Evolutionary conservation across 768 basidiomycete genomes (phyloP).

Genomic region (Termitomyces sp.): DNA sequence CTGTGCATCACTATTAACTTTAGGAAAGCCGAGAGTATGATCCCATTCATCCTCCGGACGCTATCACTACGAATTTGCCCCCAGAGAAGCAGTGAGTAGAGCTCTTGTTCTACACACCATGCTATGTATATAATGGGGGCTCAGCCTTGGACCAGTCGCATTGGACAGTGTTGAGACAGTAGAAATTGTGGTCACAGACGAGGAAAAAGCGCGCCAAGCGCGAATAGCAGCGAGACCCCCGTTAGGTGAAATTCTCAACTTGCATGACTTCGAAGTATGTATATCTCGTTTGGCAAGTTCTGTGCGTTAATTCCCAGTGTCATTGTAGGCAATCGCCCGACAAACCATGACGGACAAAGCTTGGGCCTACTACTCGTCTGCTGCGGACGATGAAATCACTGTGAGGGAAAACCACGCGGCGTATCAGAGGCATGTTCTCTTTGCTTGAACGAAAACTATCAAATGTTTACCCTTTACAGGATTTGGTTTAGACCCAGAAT

Average conservation of each 20-base stretch:
- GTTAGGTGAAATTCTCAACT: conserved; percentile 73
- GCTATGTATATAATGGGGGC: not conserved
- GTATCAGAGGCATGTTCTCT: conserved; percentile 64
- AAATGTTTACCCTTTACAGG: conserved; percentile 20
- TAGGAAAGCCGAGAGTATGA: conserved; percentile 66
- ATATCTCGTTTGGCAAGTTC: not conserved
- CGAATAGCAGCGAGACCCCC: conserved; percentile 61
- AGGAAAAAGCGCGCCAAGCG: conserved; percentile 63
- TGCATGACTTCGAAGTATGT: conserved; percentile 90
- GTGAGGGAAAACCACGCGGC: conserved; percentile 85
- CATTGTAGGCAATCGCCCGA: conserved; percentile 70
- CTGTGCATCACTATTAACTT: not conserved
- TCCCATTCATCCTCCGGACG: conserved; percentile 84
- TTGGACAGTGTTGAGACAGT: conserved; percentile 59
- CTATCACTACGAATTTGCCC: conserved; percentile 69
- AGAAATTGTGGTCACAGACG: conserved; percentile 57
- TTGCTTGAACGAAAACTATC: not conserved
- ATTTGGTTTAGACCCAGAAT: conserved; percentile 91
- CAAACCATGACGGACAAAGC: conserved; percentile 79
- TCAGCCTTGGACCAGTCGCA: conserved; percentile 68
- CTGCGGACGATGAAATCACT: conserved; percentile 93
- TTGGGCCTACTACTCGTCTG: conserved; percentile 98
- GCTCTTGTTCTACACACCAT: not conserved
- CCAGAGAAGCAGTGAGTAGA: conserved; percentile 73
- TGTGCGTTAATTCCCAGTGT: conserved; percentile 4